phyloP scores from a whole-genome alignment of 2,329 filamentous ascomycete species.

The Kalaharituber pfeilii region DNA sequence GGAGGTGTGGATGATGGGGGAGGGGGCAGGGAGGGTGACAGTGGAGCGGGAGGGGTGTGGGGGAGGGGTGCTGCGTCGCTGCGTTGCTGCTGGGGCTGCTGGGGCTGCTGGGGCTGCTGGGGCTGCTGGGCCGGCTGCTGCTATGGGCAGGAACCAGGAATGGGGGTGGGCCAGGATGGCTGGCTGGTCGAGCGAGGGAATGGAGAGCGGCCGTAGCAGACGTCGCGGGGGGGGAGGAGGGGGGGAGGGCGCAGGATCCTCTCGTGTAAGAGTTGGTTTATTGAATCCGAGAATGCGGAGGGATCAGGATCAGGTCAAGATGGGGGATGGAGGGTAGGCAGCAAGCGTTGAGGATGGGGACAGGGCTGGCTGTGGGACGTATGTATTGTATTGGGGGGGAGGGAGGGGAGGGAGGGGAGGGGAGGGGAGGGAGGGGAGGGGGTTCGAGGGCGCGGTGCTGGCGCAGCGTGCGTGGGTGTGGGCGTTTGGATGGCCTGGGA shows the following conservation, averaged over 20 bases:
- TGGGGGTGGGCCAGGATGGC: background rate
- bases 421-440: background rate
- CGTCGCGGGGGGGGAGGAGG: background rate
- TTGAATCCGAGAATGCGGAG: too few species aligned
- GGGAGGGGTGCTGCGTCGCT: too few species aligned
- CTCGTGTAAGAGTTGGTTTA: too few species aligned
- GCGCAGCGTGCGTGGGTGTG: too few species aligned
- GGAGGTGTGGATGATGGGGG: background rate
- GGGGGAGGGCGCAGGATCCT: slow-evolving; percentile 5
- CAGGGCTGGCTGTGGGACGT: background rate
- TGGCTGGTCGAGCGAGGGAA: background rate
- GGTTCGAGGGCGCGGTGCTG: too few species aligned
- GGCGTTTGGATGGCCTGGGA: background rate
- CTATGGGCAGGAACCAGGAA: too few species aligned
- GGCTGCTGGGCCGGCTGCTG: too few species aligned
- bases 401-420: background rate
- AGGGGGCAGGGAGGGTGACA: background rate
- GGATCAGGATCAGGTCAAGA: too few species aligned
- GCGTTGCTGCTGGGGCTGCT: too few species aligned
- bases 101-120: too few species aligned
- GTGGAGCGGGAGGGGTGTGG: background rate
- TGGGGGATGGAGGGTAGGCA: slow-evolving; percentile 25
- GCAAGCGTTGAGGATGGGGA: slow-evolving; percentile 9
- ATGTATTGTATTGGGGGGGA: background rate
- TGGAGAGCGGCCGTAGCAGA: background rate